These are phyloP conservation scores for Phytophthora aleatoria DNA, from an alignment of 352 stramenopile genomes.

Conservation along the genomic window DNA sequence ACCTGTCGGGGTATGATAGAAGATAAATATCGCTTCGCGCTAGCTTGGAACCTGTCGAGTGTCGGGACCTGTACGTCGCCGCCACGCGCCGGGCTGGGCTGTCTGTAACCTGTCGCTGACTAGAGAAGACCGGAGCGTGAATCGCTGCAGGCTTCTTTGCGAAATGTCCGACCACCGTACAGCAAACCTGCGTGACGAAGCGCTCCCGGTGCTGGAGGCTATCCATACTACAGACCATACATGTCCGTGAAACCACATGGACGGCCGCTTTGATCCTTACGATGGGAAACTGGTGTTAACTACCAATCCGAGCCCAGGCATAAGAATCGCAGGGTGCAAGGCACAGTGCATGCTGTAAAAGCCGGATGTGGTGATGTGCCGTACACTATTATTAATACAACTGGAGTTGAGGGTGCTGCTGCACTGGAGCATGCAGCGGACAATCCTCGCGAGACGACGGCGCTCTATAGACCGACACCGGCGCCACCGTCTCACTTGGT, in stretches of 20 bases:
- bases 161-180: slow-evolving; percentile 26
- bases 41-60: slow-evolving; percentile 2
- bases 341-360: slow-evolving; percentile 33
- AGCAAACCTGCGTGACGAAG: slow-evolving; percentile 19
- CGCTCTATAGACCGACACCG: slow-evolving; percentile 6
- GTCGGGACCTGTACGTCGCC: slow-evolving; percentile 16
- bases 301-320: slow-evolving; percentile 26
- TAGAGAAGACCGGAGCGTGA: slow-evolving; percentile 10
- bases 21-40: slow-evolving; percentile 29
- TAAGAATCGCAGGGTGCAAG: slow-evolving; percentile 19
- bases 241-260: slow-evolving; percentile 41
- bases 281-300: slow-evolving; percentile 29
- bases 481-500: slow-evolving; percentile 19
- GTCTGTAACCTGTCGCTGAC: slow-evolving; percentile 8
- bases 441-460: no score
- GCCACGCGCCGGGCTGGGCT: slow-evolving; percentile 1
- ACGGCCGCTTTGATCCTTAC: slow-evolving; percentile 21
- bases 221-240: slow-evolving; percentile 22
- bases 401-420: no score
- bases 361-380: slow-evolving; percentile 19
- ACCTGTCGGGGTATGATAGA: slow-evolving; percentile 5
- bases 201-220: slow-evolving; percentile 11
- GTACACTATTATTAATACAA: neutral
- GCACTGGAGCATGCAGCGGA: no score
- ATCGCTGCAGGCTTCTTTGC: slow-evolving; percentile 24